Evolutionary conservation across 192 early-diverging fungal species (phyloP).

Genomic region (Entomortierella beljakovae): DNA sequence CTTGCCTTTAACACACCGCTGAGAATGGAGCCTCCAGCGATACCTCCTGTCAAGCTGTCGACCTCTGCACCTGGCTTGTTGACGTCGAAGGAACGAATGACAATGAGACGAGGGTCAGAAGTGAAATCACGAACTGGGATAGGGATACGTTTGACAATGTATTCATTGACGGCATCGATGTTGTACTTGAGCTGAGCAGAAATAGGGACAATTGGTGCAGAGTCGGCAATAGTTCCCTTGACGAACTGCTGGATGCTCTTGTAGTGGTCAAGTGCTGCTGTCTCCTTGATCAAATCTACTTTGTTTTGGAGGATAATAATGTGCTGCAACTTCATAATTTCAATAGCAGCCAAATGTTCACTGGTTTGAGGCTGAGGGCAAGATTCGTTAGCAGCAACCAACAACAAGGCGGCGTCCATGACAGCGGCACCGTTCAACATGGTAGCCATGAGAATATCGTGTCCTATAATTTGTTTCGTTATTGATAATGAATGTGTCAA

Average conservation of each 20-base stretch:
- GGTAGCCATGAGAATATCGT: constrained; percentile 99
- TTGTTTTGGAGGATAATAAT: constrained; percentile 99
- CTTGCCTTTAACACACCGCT: constrained; percentile 84
- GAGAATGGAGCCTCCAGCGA: constrained; percentile 97
- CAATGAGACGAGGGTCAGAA: constrained; percentile 91
- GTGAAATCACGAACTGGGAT: constrained; percentile 95
- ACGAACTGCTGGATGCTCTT: constrained; percentile 92
- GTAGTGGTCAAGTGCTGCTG: constrained; percentile 90
- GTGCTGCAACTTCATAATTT: constrained; percentile 98
- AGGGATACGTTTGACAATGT: constrained; percentile 96
- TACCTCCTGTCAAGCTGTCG: constrained; percentile 93
- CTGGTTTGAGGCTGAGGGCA: constrained; percentile 99
- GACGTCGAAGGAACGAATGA: constrained; percentile 98
- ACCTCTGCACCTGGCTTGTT: constrained; percentile 99
- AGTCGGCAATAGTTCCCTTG: constrained; percentile 94
- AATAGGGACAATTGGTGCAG: constrained; percentile 96
- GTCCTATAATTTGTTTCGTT: constrained; percentile 46
- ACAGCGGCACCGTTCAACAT: constrained; percentile 99
- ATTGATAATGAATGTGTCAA: neutral
- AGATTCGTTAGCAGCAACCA: constrained; percentile 98
- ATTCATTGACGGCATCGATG: constrained; percentile 97
- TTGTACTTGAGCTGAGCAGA: constrained; percentile 99
- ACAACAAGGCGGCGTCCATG: constrained; percentile 97
- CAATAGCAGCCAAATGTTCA: constrained; percentile 98
- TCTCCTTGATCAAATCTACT: constrained; percentile 96